A percentile compares a stretch with the other conserved stretches of the same genome.
Conservation (phyloP, 257 asterid species). For the Anisodus acutangulus region DNA sequence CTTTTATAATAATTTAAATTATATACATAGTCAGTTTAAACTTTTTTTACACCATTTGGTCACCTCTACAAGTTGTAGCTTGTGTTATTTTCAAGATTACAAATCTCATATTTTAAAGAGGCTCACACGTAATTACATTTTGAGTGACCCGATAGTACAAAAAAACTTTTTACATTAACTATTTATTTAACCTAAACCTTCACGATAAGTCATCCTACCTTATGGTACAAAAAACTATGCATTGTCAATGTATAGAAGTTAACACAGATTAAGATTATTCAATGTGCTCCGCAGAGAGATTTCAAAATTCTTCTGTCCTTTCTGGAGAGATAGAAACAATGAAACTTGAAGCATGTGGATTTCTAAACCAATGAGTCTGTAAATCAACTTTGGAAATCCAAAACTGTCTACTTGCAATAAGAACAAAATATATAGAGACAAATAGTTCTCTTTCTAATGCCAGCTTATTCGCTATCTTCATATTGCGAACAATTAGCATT, state of each 20-base stretch:
- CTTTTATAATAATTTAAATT: background rate
- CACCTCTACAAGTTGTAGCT: background rate
- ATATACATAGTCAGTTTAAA: background rate
- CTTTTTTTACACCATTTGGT: too few species aligned
- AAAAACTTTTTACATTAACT: too few species aligned
- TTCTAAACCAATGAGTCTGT: background rate
- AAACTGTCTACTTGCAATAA: background rate
- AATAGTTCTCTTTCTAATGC: conserved; percentile 2
- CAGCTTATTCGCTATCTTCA: background rate
- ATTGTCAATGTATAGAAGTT: background rate
- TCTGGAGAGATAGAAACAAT: background rate
- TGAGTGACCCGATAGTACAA: too few species aligned
- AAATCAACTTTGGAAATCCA: background rate
- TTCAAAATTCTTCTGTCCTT: too few species aligned
- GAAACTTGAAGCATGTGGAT: background rate
- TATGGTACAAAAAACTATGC: too few species aligned
- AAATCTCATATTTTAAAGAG: too few species aligned
- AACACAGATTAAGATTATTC: background rate
- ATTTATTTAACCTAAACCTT: too few species aligned
- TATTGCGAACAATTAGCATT: conserved; percentile 36
- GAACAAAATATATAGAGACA: background rate
- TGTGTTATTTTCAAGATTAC: too few species aligned
- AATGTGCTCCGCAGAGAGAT: too few species aligned
- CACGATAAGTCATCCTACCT: too few species aligned
- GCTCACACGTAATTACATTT: too few species aligned